Evolutionary conservation across 441 rosid genomes (phyloP), one percentile per base, ranked within the genome.

Genomic region (Breynia disticha): DNA sequence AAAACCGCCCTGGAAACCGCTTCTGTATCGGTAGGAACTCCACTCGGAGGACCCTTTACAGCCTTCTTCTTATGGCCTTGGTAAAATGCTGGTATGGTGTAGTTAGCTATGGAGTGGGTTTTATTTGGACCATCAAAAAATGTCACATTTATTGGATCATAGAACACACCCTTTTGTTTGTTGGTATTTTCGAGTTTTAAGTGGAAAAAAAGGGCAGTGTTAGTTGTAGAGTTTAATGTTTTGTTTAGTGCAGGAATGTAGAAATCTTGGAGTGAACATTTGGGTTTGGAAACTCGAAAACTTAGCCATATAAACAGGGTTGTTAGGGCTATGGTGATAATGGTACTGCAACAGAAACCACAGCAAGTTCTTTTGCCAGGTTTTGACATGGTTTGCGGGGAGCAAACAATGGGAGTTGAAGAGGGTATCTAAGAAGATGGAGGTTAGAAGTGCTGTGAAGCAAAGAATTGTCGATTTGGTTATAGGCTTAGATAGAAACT

Each of bases 41-140:
- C 15, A 57, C 16, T 16, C 12, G 0, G 16, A 54, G 45, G 0
- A 21, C 35, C 5, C 52, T 84, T 84, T 32, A 17, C 59, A 8
- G 89, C 91, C n/a, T 49, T 84, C 84, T 90, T 90, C 32, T 76
- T 61, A 48, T 74, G 78, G 11, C 96, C 96, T 57, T 90, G 96
- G 22, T 77, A 64, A 63, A 90, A 90, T 3, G 42, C 28, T 0
- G 48, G 74, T 16, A 90, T 66, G 7, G 44, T 42, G 55, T 11
- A 57, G 19, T 48, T 67, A 18, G 66, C 76, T 0, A 78, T 7
- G 20, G 24, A 9, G 28, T 9, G 61, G n/a, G 48, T 68, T 21
- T 46, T 49, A 41, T 48, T 58, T 3, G 41, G 37, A 13, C 7
- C 43, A 66, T 61, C 79, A 44, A 0, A 70, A 24, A 90, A 66